A percentile compares a stretch with the other conserved stretches of the same genome.
phyloP scores from a whole-genome alignment of 176 grass and related monocot genomes.

The Carex parvula region DNA sequence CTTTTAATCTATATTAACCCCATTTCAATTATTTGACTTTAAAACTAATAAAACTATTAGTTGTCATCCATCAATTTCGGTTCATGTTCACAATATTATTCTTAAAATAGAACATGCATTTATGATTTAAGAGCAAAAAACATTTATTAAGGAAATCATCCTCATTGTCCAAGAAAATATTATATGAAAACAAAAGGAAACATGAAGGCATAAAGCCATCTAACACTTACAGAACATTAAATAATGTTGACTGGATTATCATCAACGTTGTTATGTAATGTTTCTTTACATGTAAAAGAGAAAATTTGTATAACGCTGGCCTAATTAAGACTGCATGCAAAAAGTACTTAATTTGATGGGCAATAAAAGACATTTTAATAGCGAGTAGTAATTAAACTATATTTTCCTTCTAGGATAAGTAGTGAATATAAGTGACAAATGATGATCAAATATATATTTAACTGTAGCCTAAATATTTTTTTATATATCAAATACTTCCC shows the following conservation, averaged over 20 bases:
- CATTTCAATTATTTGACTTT: not conserved
- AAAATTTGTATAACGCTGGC: too few species aligned
- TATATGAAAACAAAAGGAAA: not conserved
- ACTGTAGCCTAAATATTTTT: not conserved
- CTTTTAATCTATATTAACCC: not conserved
- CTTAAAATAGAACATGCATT: not conserved
- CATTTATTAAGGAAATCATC: not conserved
- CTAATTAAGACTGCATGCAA: not conserved
- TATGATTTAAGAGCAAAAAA: not conserved
- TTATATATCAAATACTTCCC: not conserved
- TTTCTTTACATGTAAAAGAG: too few species aligned
- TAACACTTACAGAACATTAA: not conserved
- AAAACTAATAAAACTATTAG: not conserved
- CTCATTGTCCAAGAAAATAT: not conserved
- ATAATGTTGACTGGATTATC: too few species aligned
- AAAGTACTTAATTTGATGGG: not conserved
- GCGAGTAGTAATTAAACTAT: not conserved
- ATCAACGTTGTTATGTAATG: too few species aligned
- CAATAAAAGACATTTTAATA: not conserved
- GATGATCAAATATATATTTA: not conserved
- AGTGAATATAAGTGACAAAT: not conserved
- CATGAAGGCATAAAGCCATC: not conserved
- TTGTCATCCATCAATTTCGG: not conserved
- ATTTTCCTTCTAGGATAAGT: not conserved
- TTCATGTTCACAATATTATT: not conserved